Evolutionary conservation across 2,329 filamentous ascomycete genomes (phyloP).

Genomic region (Aspergillus fumigatus): DNA sequence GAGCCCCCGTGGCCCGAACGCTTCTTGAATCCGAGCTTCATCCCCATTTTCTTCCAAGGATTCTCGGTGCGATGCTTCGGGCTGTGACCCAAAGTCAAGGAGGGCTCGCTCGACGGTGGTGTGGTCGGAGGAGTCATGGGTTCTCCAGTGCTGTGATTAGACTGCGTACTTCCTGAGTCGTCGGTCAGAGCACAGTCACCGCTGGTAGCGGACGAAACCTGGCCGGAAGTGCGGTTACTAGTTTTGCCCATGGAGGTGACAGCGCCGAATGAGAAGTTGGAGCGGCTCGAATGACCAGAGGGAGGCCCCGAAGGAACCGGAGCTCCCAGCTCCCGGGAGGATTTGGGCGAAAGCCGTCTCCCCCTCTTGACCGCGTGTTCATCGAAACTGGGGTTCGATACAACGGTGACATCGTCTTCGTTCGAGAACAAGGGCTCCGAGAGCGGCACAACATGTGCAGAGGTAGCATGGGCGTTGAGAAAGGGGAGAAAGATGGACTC

Average conservation of each 20-base stretch:
- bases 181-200: constrained; percentile 42
- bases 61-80: constrained; percentile 43
- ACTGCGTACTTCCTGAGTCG: constrained; percentile 42
- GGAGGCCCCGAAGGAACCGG: constrained; percentile 20
- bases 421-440: constrained; percentile 40
- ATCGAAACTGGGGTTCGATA: constrained; percentile 28
- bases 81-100: constrained; percentile 27
- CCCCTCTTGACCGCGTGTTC: constrained; percentile 25
- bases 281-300: constrained; percentile 23
- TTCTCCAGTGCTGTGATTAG: constrained; percentile 38
- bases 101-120: constrained; percentile 43
- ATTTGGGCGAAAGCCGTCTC: constrained; percentile 28
- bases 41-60: constrained; percentile 51
- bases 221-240: constrained; percentile 31
- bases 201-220: constrained; percentile 30
- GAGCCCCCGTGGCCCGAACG: constrained; percentile 23
- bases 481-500: constrained; percentile 93
- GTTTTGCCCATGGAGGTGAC: constrained; percentile 32
- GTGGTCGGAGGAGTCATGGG: constrained; percentile 51
- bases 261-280: constrained; percentile 28
- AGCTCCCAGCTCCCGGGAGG: constrained; percentile 29
- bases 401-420: constrained; percentile 32
- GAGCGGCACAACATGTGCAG: constrained; percentile 43
- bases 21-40: constrained; percentile 45
- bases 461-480: constrained; percentile 61